A percentile compares a stretch with the other conserved stretches of the same genome.
These are phyloP conservation scores for Gracilaria caudata DNA, from an alignment of 23 red algal species.

Conservation along the genomic window DNA sequence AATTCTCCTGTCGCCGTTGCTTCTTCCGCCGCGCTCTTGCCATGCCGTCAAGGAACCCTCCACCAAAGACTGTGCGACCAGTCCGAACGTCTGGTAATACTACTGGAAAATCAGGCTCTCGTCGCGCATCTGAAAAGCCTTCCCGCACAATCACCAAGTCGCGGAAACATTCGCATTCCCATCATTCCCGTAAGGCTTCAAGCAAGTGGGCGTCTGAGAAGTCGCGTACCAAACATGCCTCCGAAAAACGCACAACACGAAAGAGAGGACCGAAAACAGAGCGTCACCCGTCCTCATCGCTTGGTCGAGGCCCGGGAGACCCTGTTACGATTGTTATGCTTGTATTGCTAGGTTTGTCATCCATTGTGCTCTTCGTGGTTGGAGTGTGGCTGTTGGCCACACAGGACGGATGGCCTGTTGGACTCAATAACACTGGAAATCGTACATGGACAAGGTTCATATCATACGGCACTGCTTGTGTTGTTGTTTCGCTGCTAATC, in stretches of 20 bases:
- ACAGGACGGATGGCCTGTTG: conserved; percentile 44
- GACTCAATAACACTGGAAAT: conserved; percentile 43
- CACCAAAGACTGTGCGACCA: not conserved
- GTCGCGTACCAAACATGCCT: not conserved
- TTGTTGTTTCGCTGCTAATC: conserved; percentile 40
- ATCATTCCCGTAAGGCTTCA: not conserved
- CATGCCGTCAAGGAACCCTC: not conserved
- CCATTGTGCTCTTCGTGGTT: conserved; percentile 38
- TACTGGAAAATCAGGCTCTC: not conserved
- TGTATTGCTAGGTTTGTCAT: conserved; percentile 22
- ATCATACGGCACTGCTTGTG: conserved; percentile 34
- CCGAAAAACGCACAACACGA: not conserved
- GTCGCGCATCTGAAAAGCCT: not conserved
- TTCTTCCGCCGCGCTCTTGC: not conserved
- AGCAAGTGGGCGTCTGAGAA: not conserved
- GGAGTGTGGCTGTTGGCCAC: conserved; percentile 50
- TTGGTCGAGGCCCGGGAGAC: conserved; percentile 26
- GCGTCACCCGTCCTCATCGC: conserved; percentile 30
- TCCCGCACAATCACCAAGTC: not conserved
- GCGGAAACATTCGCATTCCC: conserved; percentile 1
- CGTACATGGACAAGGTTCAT: conserved; percentile 34
- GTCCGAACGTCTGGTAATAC: not conserved
- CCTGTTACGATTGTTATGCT: conserved; percentile 30
- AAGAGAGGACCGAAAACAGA: conserved; percentile 3
- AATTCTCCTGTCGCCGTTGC: not conserved